Evolutionary conservation across 495 filamentous ascomycete species (phyloP).

Genomic region (Daldinia decipiens): DNA sequence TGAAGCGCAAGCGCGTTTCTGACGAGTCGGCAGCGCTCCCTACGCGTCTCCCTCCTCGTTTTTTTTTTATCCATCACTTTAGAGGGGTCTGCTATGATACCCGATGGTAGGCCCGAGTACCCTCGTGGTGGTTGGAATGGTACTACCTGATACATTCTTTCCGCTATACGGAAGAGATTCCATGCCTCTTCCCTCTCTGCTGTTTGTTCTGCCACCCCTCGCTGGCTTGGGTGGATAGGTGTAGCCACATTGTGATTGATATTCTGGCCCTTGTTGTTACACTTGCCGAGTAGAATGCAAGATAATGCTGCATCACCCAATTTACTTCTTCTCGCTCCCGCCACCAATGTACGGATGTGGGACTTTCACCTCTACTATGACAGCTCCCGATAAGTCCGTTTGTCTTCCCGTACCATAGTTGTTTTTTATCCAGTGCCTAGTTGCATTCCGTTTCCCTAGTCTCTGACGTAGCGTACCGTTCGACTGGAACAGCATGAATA

Average conservation of each 20-base stretch:
- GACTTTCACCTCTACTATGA: slow-evolving; percentile 22
- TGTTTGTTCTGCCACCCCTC: slow-evolving; percentile 28
- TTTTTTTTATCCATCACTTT: slow-evolving; percentile 29
- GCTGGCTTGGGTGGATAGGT: slow-evolving; percentile 5
- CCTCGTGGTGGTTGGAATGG: slow-evolving; percentile 48
- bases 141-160: slow-evolving; percentile 46
- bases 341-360: slow-evolving; percentile 44
- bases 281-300: slow-evolving; percentile 16
- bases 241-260: slow-evolving; percentile 15
- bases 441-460: slow-evolving; percentile 39
- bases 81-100: slow-evolving; percentile 23
- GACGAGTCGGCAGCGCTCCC: slow-evolving; percentile 20
- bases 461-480: slow-evolving; percentile 40
- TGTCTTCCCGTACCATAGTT: slow-evolving; percentile 23
- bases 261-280: slow-evolving; percentile 19
- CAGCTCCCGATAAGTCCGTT: slow-evolving; percentile 34
- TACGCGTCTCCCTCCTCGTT: slow-evolving; percentile 30
- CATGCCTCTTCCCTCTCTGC: slow-evolving; percentile 14
- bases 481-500: slow-evolving; percentile 39
- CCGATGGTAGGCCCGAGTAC: slow-evolving; percentile 44
- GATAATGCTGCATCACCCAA: slow-evolving; percentile 28
- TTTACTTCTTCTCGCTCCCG: slow-evolving; percentile 31
- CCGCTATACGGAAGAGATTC: slow-evolving; percentile 30
- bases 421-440: slow-evolving; percentile 29
- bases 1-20: slow-evolving; percentile 37